Conservation (phyloP, 257 asterid genomes). For the Solanum arcanum region DNA sequence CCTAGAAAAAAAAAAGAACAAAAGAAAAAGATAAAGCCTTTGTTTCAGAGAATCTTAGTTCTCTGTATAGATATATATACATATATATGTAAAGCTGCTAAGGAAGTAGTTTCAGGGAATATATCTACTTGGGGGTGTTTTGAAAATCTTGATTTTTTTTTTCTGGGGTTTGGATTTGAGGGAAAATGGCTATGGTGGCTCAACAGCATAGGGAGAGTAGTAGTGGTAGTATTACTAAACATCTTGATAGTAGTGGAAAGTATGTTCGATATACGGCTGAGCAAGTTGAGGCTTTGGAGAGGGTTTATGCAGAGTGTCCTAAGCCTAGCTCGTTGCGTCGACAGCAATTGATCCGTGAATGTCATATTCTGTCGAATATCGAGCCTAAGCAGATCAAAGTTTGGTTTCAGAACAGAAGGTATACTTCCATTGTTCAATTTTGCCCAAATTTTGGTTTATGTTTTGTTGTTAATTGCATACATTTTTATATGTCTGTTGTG, state of each 20-base stretch:
- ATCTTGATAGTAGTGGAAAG: conserved; percentile 65
- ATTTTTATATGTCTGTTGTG: neutral
- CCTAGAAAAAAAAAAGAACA: neutral
- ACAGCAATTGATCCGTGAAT: conserved; percentile 83
- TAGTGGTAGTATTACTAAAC: conserved; percentile 66
- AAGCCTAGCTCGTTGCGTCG: conserved; percentile 83
- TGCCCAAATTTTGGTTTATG: neutral
- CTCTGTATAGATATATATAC: neutral
- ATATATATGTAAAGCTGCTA: neutral
- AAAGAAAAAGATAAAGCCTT: neutral
- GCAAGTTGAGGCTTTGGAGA: conserved; percentile 92
- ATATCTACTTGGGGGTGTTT: neutral
- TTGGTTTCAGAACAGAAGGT: conserved; percentile 98
- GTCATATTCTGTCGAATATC: conserved; percentile 70
- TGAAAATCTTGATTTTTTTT: neutral
- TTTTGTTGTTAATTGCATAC: neutral
- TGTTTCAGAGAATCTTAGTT: conserved; percentile 14
- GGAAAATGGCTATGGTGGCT: conserved; percentile 82
- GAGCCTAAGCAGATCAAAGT: conserved; percentile 95
- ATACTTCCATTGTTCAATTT: neutral
- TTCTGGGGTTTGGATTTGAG: neutral
- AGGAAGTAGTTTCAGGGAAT: conserved; percentile 1
- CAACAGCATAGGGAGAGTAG: conserved; percentile 79
- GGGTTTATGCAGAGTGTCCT: conserved; percentile 85
- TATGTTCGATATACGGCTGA: conserved; percentile 85